A percentile compares a stretch with the other conserved stretches of the same genome.
phyloP scores from a whole-genome alignment of 2,329 filamentous ascomycete genomes.

The Fusarium palustre region DNA sequence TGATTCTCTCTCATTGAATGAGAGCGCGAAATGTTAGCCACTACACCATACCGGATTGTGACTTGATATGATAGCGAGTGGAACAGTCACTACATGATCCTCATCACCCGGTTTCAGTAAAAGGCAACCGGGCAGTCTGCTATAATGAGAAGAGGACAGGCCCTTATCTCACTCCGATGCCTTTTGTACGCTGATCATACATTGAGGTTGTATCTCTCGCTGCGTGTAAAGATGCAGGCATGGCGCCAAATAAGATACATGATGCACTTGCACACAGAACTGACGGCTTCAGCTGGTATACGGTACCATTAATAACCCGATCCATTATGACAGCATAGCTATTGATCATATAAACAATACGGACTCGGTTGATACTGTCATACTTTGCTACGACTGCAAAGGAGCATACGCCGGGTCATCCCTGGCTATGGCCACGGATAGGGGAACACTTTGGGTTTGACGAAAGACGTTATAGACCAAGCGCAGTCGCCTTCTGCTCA shows the following conservation, averaged over 20 bases:
- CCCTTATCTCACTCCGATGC: neutral
- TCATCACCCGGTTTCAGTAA: accelerated
- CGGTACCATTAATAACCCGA: neutral
- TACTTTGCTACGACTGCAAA: neutral
- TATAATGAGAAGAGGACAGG: neutral
- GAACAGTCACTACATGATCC: neutral
- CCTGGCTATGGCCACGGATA: neutral
- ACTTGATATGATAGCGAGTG: neutral
- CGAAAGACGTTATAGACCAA: neutral
- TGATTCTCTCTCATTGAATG: conserved; percentile 24
- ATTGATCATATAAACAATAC: neutral
- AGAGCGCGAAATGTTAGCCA: conserved; percentile 52
- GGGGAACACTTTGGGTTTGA: neutral
- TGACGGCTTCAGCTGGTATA: neutral
- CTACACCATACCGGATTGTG: conserved; percentile 51
- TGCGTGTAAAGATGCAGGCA: neutral
- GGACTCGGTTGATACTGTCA: neutral
- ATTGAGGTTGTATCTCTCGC: neutral
- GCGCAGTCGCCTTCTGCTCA: neutral
- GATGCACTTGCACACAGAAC: neutral
- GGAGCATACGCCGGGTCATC: neutral
- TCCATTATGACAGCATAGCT: neutral
- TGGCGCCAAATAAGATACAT: neutral
- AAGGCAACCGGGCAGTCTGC: neutral
- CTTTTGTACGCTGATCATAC: neutral